Evolutionary conservation across 805 yeast species (phyloP).

Genomic region (Pichia pseudocactophila): DNA sequence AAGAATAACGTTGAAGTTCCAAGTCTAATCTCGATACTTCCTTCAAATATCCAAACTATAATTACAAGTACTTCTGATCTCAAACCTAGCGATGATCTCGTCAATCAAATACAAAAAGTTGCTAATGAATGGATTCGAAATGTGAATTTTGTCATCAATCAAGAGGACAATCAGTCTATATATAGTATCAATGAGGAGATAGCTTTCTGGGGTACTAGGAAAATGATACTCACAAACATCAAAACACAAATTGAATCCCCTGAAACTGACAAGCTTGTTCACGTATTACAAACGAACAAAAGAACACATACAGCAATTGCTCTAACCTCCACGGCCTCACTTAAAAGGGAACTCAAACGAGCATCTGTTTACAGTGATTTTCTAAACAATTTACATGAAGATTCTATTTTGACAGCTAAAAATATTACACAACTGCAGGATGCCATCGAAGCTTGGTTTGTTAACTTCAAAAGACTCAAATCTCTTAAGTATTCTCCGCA

Average conservation of each 20-base stretch:
- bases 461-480: conserved; percentile 56
- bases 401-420: conserved; percentile 42
- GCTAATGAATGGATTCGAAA: conserved; percentile 71
- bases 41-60: conserved; percentile 17
- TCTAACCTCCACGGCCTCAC: conserved; percentile 62
- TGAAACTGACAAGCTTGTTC: conserved; percentile 49
- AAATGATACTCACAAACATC: conserved; percentile 45
- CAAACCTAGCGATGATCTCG: conserved; percentile 46
- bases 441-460: conserved; percentile 41
- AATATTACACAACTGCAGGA: conserved; percentile 36
- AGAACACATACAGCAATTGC: conserved; percentile 74
- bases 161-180: conserved; percentile 43
- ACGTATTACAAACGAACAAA: conserved; percentile 57
- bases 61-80: no score
- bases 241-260: conserved; percentile 48
- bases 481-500: conserved; percentile 52
- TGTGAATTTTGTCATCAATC: conserved; percentile 46
- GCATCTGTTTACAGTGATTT: conserved; percentile 54
- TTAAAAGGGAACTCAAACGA: conserved; percentile 42
- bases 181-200: conserved; percentile 60
- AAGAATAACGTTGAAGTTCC: conserved; percentile 65
- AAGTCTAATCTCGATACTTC: conserved; percentile 43
- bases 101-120: conserved; percentile 54
- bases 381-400: conserved; percentile 61
- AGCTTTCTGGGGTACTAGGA: conserved; percentile 71